Percentiles rank a stretch among this genome's conserved stretches.
Conservation (phyloP, 2,329 filamentous ascomycete genomes). For the Clathrospora elynae region DNA sequence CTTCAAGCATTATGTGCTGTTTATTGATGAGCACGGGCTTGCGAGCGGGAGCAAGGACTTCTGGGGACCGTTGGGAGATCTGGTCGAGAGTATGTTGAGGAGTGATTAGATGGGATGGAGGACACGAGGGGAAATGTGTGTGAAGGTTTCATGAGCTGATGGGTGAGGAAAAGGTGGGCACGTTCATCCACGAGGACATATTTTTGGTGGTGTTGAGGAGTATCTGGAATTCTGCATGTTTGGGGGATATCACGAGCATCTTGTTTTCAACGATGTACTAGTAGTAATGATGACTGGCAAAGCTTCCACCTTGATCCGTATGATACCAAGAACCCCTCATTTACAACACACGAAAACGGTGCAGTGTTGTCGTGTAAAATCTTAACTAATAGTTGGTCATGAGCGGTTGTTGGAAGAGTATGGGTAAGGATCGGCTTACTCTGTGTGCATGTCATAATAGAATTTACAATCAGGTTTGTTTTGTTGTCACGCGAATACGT, state of each 20-base stretch:
- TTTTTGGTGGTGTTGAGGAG: conserved; percentile 12
- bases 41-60: conserved; percentile 89
- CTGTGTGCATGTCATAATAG: no score
- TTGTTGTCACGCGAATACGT: no score
- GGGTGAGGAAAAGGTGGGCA: background rate
- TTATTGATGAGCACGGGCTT: conserved; percentile 94
- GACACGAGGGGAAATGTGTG: no score
- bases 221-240: conserved; percentile 1
- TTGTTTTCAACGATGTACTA: conserved; percentile 22
- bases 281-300: conserved; percentile 17
- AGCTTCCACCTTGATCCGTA: no score
- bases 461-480: no score
- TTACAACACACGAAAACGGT: no score
- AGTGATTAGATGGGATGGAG: no score
- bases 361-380: no score
- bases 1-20: conserved; percentile 99
- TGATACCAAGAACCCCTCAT: no score
- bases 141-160: background rate
- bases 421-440: no score
- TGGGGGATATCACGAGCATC: conserved; percentile 13
- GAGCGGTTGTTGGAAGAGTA: no score
- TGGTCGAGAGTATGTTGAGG: conserved; percentile 96
- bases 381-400: no score
- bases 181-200: background rate
- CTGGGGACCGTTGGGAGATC: conserved; percentile 91